Conservation (phyloP, 257 asterid genomes). For the Solanum gracilifrons region DNA sequence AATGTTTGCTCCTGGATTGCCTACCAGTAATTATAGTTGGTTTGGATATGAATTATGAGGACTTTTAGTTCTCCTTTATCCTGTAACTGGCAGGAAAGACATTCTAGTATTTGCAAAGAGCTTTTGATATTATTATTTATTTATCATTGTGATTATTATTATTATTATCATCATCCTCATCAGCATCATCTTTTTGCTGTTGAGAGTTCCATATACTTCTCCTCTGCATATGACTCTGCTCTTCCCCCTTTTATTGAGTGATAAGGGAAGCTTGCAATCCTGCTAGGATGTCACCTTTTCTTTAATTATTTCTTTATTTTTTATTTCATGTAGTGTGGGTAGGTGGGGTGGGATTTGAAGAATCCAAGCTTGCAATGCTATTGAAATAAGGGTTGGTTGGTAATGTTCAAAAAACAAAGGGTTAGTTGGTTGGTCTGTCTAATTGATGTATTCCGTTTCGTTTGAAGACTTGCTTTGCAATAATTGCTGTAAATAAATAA, state of each 20-base stretch:
- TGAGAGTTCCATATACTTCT: neutral
- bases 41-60: neutral
- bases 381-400: neutral
- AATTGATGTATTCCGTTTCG: neutral
- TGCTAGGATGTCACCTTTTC: neutral
- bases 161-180: neutral
- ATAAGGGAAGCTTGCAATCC: neutral
- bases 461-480: neutral
- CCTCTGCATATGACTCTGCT: neutral
- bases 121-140: neutral
- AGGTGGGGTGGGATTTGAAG: neutral
- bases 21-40: neutral
- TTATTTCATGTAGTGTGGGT: neutral
- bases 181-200: neutral
- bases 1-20: neutral
- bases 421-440: neutral
- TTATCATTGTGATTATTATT: neutral
- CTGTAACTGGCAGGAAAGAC: neutral
- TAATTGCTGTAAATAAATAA: neutral
- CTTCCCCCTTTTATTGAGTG: neutral
- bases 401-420: neutral
- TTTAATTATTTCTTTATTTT: neutral
- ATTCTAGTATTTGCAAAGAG: neutral
- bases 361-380: neutral
- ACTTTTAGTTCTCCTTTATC: neutral